These are phyloP conservation scores for Paracoccidioides lutzii DNA, from an alignment of 2,329 filamentous ascomycete genomes.

Conservation along the genomic window DNA sequence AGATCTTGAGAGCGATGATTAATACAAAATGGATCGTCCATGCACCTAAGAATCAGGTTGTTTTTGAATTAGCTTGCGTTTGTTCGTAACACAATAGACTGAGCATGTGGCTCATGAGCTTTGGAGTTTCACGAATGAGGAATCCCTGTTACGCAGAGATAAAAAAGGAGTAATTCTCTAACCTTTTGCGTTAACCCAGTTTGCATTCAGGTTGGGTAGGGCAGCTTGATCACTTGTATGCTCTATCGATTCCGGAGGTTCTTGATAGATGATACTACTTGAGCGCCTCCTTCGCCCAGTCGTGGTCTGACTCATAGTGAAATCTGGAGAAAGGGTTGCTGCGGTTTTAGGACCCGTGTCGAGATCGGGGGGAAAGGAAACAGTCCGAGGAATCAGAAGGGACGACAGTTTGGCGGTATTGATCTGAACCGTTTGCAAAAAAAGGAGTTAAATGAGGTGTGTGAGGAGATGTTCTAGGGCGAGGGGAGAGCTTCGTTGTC, in stretches of 20 bases:
- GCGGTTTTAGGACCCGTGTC: constrained; percentile 46
- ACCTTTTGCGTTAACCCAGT: constrained; percentile 99
- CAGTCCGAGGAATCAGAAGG: constrained; percentile 74
- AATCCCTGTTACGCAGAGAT: background rate
- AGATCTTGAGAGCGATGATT: constrained; percentile 82
- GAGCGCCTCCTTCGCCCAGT: constrained; percentile 76
- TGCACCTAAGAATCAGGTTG: constrained; percentile 52
- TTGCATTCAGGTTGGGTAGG: constrained; percentile 87
- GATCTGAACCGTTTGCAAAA: constrained; percentile 13
- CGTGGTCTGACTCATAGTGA: constrained; percentile 51
- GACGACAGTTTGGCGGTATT: constrained; percentile 96
- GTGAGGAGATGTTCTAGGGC: background rate
- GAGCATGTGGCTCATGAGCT: constrained; percentile 4
- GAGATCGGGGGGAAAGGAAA: constrained; percentile 78
- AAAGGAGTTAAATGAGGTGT: background rate
- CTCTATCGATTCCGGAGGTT: constrained; percentile 91
- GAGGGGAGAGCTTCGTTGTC: background rate
- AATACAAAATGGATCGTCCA: constrained; percentile 96
- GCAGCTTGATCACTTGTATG: constrained; percentile 94
- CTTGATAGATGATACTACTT: constrained; percentile 96
- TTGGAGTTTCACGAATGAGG: background rate
- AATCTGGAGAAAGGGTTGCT: constrained; percentile 40
- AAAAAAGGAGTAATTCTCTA: constrained; percentile 22
- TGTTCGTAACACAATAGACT: background rate
- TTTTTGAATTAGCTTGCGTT: constrained; percentile 11